Percentiles rank a stretch among this genome's conserved stretches.
Conservation (phyloP, 129 eudicot species). For the Pittosporum tobira region DNA sequence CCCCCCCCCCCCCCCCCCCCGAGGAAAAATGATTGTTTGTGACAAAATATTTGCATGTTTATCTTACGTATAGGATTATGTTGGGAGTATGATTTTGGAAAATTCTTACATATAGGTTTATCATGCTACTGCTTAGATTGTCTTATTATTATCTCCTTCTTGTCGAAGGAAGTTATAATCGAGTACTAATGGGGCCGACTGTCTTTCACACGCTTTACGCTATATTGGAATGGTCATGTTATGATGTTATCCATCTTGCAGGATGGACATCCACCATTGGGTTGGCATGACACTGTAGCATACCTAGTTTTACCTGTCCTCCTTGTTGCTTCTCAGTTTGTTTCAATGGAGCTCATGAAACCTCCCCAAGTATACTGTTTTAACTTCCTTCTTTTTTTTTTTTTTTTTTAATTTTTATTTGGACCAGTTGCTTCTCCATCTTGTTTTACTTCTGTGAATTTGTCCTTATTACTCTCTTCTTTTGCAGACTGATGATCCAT, state of each 20-base stretch:
- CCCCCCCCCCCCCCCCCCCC: too few relatives aligned
- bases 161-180: neutral
- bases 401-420: neutral
- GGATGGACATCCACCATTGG: constrained; percentile 99
- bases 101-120: too few relatives aligned
- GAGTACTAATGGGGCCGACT: neutral
- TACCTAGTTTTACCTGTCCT: constrained; percentile 94
- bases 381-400: neutral
- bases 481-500: constrained; percentile 86
- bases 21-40: too few relatives aligned
- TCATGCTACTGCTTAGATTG: too few relatives aligned
- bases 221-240: neutral
- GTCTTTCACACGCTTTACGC: neutral
- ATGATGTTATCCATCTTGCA: constrained; percentile 19
- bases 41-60: too few relatives aligned
- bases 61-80: too few relatives aligned
- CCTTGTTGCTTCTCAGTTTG: constrained; percentile 82
- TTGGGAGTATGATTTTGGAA: too few relatives aligned
- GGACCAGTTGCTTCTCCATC: neutral
- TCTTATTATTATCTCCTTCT: too few relatives aligned
- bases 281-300: constrained; percentile 85
- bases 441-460: neutral
- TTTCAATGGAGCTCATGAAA: constrained; percentile 97
- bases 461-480: constrained; percentile 12
- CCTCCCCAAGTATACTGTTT: constrained; percentile 76